Conservation (phyloP, 805 yeast genomes). For the Yarrowia sp. region DNA sequence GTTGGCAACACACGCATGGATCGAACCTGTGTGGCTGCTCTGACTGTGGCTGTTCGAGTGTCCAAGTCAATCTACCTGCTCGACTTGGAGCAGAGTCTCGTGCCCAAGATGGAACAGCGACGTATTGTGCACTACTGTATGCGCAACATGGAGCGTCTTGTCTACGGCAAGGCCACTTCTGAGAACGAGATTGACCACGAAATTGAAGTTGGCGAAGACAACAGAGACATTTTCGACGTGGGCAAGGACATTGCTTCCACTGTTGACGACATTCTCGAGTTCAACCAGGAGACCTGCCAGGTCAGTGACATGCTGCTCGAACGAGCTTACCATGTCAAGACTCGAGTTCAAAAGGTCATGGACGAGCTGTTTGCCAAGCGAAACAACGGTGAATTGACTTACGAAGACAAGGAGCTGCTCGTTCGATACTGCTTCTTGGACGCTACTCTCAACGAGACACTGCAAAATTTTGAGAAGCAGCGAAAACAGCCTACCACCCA, state of each 20-base stretch:
- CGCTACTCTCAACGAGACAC: constrained; percentile 66
- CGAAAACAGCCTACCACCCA: constrained; percentile 3
- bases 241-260: constrained; percentile 45
- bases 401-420: constrained; percentile 78
- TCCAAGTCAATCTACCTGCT: constrained; percentile 69
- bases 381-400: constrained; percentile 59
- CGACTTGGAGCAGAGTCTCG: constrained; percentile 67
- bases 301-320: constrained; percentile 49
- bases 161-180: constrained; percentile 40
- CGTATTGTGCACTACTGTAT: constrained; percentile 79
- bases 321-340: constrained; percentile 54
- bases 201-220: constrained; percentile 52
- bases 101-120: constrained; percentile 70
- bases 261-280: constrained; percentile 43
- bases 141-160: constrained; percentile 63
- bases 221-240: constrained; percentile 50
- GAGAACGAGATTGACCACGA: constrained; percentile 42
- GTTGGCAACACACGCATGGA: constrained; percentile 66
- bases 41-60: constrained; percentile 72
- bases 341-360: constrained; percentile 58
- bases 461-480: constrained; percentile 45
- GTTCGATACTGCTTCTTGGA: constrained; percentile 73
- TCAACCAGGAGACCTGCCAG: constrained; percentile 41
- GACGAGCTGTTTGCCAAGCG: constrained; percentile 66
- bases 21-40: constrained; percentile 65